Base-by-base conservation (phyloP, 768 basidiomycete species). In the Podaxis pistillaris region DNA sequence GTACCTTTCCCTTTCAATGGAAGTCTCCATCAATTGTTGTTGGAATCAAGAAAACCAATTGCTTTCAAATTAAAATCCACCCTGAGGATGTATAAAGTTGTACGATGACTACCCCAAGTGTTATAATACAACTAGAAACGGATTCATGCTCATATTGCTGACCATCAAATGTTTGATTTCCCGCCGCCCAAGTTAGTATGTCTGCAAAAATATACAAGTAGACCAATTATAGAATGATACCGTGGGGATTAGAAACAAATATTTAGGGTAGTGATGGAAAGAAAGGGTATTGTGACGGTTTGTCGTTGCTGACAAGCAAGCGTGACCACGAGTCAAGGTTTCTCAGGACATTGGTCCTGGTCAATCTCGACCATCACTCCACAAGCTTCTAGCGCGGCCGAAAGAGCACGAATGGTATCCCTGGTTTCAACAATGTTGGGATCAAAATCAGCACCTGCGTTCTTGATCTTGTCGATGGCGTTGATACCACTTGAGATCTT, bases 201-300 rank as follows among this genome's bases (percentile, higher is more conserved):
- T 15, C 9, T 15, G 17, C 26, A 46, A 49, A 49, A 60, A 56
- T 46, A 56, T 46, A 51, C 46, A 24, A 24, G 51, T 38, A 46
- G 8, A n/a, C 55, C 33, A 62, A 49, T 50, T 66, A 63, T 50
- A 41, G 63, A 19, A 56, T 59, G 33, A 51, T 53, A 12, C 26
- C 33, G 6, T 33, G 51, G 24, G 41, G 19, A 33, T 54, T 56
- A 46, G 55, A 56, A 40, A 41, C n/a, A 30, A 36, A 50, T 59
- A 40, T 37, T 50, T 55, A 19, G 33, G 30, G 53, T 38, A 36
- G 15, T 50, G 53, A 11, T 36, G 53, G 3, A 13, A 22, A 38
- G 38, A 50, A 22, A 19, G 38, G 19, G n/a, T 9, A 50, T 50
- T 50, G 30, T 38, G n/a, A 19, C 44, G 9, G 22, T 30, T 24